These are phyloP conservation scores for Aspergillus aculeatus DNA, from an alignment of 2,329 filamentous ascomycete genomes.

Conservation along the genomic window DNA sequence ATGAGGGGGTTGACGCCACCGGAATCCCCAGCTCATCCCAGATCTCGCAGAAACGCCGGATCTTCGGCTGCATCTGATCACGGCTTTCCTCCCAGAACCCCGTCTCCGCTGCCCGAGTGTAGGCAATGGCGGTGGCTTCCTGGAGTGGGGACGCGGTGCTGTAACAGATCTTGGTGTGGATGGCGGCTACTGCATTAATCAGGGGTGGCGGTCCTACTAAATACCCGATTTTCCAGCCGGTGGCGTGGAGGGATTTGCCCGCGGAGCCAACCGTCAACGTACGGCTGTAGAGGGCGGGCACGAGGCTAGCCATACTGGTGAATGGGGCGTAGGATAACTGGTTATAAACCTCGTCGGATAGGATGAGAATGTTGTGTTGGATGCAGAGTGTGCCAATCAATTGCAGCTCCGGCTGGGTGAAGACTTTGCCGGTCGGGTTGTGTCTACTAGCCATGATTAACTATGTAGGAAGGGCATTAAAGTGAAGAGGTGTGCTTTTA, in stretches of 20 bases:
- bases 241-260: background rate
- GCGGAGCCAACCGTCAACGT: background rate
- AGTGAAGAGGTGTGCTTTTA: constrained; percentile 24
- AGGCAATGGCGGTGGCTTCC: background rate
- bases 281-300: background rate
- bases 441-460: background rate
- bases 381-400: background rate
- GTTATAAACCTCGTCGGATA: background rate
- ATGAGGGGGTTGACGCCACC: no score
- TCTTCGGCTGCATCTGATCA: no score
- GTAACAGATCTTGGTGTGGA: background rate
- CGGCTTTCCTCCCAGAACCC: background rate
- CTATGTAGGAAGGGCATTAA: no score
- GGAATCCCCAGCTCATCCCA: background rate
- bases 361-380: background rate
- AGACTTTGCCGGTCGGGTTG: background rate
- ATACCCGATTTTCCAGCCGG: background rate
- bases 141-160: background rate
- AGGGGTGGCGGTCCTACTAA: background rate
- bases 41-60: no score
- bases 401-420: background rate
- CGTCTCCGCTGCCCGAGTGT: background rate
- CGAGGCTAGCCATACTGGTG: background rate
- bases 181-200: background rate
- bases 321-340: background rate